phyloP scores from a whole-genome alignment of 106 monocot genomes.

The Acorus calamus region DNA sequence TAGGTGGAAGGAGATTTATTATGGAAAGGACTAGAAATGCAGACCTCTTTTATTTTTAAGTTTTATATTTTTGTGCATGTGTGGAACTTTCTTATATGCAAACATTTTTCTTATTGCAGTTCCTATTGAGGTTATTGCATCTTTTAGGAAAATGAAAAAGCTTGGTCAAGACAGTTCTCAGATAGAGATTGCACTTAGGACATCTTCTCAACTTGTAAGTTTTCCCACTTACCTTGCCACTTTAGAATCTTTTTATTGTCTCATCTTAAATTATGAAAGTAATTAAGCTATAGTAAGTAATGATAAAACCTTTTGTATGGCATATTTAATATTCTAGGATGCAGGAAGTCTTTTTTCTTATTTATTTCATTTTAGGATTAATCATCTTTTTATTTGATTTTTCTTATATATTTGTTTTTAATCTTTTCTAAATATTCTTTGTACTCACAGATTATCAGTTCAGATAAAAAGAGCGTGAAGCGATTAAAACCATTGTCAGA shows the following conservation, averaged over 20 bases:
- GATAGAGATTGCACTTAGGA: conserved; percentile 64
- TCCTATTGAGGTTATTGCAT: conserved; percentile 69
- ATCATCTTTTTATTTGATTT: not conserved
- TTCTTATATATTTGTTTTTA: not conserved
- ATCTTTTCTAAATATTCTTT: not conserved
- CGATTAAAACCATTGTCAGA: conserved; percentile 47
- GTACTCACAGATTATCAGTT: conserved; percentile 56
- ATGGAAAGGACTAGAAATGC: no score
- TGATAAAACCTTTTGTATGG: no score
- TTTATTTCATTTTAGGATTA: not conserved
- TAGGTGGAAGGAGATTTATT: no score
- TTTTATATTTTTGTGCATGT: not conserved
- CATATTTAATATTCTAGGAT: no score
- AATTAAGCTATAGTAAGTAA: no score
- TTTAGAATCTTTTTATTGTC: no score
- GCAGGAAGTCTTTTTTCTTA: no score
- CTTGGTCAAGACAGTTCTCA: conserved; percentile 51
- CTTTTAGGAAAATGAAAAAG: conserved; percentile 84
- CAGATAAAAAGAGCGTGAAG: conserved; percentile 61
- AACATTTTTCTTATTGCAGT: conserved; percentile 34
- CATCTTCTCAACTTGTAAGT: conserved; percentile 74
- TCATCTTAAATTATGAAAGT: no score
- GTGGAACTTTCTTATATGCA: not conserved
- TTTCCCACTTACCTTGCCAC: not conserved
- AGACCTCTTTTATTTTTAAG: not conserved